phyloP scores from a whole-genome alignment of 495 filamentous ascomycete genomes.

The Bryoglossum gracile region DNA sequence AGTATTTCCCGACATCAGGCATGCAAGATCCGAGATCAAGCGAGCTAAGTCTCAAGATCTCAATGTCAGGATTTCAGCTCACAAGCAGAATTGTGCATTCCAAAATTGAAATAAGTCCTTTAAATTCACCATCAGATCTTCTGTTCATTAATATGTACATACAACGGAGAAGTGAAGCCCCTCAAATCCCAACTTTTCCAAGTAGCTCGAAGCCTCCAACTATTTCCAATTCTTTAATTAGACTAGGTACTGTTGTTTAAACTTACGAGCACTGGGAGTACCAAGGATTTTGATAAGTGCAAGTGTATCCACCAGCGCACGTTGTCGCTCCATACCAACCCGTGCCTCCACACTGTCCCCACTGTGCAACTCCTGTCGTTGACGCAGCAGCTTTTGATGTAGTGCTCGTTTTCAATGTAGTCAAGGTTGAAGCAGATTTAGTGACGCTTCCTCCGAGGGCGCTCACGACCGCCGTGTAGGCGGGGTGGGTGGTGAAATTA shows the following conservation, averaged over 20 bases:
- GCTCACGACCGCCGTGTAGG: slow-evolving; percentile 36
- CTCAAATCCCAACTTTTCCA: background rate
- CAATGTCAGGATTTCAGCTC: too few relatives aligned
- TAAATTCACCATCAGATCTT: background rate
- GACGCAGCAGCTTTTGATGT: background rate
- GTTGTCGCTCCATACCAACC: slow-evolving; percentile 9
- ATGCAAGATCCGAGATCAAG: too few relatives aligned
- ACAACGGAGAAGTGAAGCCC: background rate
- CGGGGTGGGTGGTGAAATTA: slow-evolving; percentile 49
- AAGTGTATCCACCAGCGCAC: slow-evolving; percentile 18
- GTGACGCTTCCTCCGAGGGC: slow-evolving; percentile 24
- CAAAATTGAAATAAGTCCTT: background rate
- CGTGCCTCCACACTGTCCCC: slow-evolving; percentile 20
- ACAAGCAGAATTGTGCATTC: too few relatives aligned
- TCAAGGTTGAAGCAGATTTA: slow-evolving; percentile 21
- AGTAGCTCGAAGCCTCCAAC: background rate
- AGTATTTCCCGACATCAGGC: too few relatives aligned
- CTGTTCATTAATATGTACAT: background rate
- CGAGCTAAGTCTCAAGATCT: too few relatives aligned
- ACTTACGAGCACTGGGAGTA: slow-evolving; percentile 24
- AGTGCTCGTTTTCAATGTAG: slow-evolving; percentile 19
- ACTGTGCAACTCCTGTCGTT: slow-evolving; percentile 10
- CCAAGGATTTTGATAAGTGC: slow-evolving; percentile 13
- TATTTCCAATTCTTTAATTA: background rate
- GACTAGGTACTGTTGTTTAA: background rate